Evolutionary conservation across 164 flowering plant species (phyloP), one percentile per base, ranked within the genome.

Genomic region (Vitis rupestris): DNA sequence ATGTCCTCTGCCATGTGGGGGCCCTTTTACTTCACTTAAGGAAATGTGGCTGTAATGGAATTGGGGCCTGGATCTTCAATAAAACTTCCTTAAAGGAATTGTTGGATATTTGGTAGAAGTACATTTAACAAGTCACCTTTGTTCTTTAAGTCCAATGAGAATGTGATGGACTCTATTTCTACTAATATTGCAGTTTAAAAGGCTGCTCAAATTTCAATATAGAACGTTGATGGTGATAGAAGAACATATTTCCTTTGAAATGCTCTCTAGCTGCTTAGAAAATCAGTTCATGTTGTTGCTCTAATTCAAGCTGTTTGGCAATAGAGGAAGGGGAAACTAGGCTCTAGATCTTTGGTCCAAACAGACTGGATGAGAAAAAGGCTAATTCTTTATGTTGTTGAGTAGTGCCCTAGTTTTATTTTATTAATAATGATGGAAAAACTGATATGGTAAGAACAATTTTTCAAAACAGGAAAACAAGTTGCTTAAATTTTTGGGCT

Each of bases 41-140:
- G 65, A 87, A 79, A 67, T 90, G 89, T 1, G 88, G 88, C 12
- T 88, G 93, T 70, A 83, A 89, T 64, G 91, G 91, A 11, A 85
- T 89, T 50, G 88, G 85, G 1, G 89, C 93, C 1, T 89, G 89
- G 93, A 19, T 19, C 23, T 19, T 19, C 23, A 19, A 19, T 19
- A 19, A 19, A 19, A 19, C 23, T 19, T 19, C 23, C 23, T 19
- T 58, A 88, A 87, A 76, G 94, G 93, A 52, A 84, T 91, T 76
- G 90, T 93, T 68, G 94, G 87, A 56, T 91, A 82, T 82, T 76
- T 91, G 73, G 91, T 93, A 30, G 91, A 91, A 80, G 80, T 84
- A 30, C 82, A 80, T 74, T 75, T 89, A 60, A 76, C 76, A 8
- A 75, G 77, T 57, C 88, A 84, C 51, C 84, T 86, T 14, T 78